These are phyloP conservation scores for Larix kaempferi DNA, from an alignment of 75 land plant species.

Conservation along the genomic window DNA sequence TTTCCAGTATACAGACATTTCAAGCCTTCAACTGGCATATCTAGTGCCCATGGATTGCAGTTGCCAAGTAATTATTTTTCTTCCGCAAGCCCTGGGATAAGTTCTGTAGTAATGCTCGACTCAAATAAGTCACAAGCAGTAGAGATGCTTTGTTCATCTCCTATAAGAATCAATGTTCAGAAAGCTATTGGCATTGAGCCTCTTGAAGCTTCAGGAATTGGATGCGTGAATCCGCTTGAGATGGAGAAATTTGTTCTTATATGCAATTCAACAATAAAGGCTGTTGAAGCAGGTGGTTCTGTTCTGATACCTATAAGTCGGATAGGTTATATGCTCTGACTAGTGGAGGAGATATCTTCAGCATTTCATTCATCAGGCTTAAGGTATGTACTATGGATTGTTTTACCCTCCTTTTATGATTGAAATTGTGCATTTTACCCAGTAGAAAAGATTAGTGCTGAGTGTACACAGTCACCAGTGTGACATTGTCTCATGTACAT, in stretches of 20 bases:
- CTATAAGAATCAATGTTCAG: not conserved
- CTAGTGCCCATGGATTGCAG: not conserved
- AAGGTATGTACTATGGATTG: constrained; percentile 33
- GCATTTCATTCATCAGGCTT: constrained; percentile 23
- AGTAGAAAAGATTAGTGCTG: not conserved
- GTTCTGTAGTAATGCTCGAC: not conserved
- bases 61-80: not conserved
- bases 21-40: not conserved
- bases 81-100: constrained; percentile 1
- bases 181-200: not conserved
- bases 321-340: constrained; percentile 49
- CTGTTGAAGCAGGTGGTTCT: constrained; percentile 69
- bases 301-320: constrained; percentile 72
- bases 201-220: not conserved
- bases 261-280: constrained; percentile 46
- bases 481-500: not conserved
- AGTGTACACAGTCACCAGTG: not conserved
- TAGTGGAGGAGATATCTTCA: constrained; percentile 59
- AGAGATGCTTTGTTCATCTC: not conserved
- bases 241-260: constrained; percentile 44
- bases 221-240: constrained; percentile 28
- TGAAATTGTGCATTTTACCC: not conserved
- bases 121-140: not conserved
- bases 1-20: constrained; percentile 9
- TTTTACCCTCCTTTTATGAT: not conserved